Evolutionary conservation across 805 yeast species (phyloP), one percentile per base, ranked within the genome.

Genomic region (Saturnispora serradocipensis): DNA sequence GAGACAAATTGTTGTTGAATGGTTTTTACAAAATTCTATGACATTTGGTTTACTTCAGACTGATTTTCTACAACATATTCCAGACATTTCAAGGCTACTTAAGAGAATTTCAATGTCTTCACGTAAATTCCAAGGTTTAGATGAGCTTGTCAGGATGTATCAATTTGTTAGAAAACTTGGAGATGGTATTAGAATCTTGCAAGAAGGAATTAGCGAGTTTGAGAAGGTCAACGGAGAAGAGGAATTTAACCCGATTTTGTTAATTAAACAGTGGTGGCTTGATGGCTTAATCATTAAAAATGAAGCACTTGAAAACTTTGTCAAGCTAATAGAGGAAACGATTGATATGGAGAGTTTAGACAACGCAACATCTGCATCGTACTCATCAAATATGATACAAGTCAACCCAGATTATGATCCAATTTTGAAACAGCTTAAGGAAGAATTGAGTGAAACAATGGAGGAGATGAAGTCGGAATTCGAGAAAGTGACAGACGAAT

Each of bases 351-450:
- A 84, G 20, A 89, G 95, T 2, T 73, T 88, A 53, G 90, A 86
- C 45, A 75, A 82, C 44, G 87, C 88, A 49, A 95, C 93, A 54
- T 67, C 71, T 20, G 70, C 67, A 1, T 52, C 60, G 2, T 53
- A 61, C 22, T 54, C 56, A 8, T 48, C 59, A 1, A 56, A 61
- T 11, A 54, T 67, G 61, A 88, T 84, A 60, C 81, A 86, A 58
- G 87, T 93, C 50, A 85, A 83, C 58, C 88, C 97, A 3, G 97
- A 88, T 58, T 90, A 90, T 63, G 96, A 90, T 64, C 91, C 86
- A 42, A 75, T 83, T 9, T 72, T 93, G 53, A 73, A 80, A 46
- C 73, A 70, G 15, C 78, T 88, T 50, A 81, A 82, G 62, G 68
- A 68, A 32, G 72, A 80, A 54, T 71, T 89, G 25, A 84, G 81